phyloP scores from a whole-genome alignment of 768 basidiomycete genomes.

The Fibroporia radiculosa region DNA sequence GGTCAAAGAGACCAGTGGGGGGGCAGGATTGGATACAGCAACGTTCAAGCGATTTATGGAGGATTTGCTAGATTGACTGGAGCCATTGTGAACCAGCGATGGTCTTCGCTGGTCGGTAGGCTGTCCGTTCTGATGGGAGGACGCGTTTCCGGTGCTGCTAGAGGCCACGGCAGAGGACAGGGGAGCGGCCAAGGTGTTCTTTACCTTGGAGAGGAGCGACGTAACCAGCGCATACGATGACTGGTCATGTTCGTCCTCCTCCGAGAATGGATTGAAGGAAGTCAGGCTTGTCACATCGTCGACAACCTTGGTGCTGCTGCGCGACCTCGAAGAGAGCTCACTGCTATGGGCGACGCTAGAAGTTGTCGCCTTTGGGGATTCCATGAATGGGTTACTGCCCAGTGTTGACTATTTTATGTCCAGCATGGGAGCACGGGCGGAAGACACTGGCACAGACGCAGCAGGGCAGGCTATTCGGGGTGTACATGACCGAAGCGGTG shows the following conservation, averaged over 20 bases:
- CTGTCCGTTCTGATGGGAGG: constrained; percentile 23
- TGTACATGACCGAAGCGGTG: too few relatives aligned
- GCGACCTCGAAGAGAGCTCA: constrained; percentile 40
- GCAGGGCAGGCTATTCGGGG: too few relatives aligned
- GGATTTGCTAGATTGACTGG: constrained; percentile 40
- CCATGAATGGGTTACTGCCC: too few relatives aligned
- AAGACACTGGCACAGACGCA: too few relatives aligned
- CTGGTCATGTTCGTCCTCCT: constrained; percentile 86
- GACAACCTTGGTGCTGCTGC: constrained; percentile 47
- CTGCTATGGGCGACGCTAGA: too few relatives aligned
- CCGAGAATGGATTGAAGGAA: constrained; percentile 87
- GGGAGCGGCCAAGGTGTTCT: constrained; percentile 68
- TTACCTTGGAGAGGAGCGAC: constrained; percentile 74
- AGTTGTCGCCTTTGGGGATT: too few relatives aligned
- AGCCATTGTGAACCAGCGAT: constrained; percentile 40
- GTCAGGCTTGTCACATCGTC: constrained; percentile 71
- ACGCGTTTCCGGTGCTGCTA: constrained; percentile 26
- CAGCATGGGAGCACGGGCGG: too few relatives aligned
- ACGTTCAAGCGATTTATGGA: constrained; percentile 50
- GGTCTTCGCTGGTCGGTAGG: constrained; percentile 52
- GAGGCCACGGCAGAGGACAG: constrained; percentile 42
- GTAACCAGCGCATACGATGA: constrained; percentile 81
- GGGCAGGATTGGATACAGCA: constrained; percentile 51
- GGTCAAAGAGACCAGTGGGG: constrained; percentile 78
- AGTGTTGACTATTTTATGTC: too few relatives aligned